A percentile compares a stretch with the other conserved stretches of the same genome.
These are phyloP conservation scores for Sporothrix sp. DNA, from an alignment of 2,329 filamentous ascomycete genomes.

Conservation along the genomic window DNA sequence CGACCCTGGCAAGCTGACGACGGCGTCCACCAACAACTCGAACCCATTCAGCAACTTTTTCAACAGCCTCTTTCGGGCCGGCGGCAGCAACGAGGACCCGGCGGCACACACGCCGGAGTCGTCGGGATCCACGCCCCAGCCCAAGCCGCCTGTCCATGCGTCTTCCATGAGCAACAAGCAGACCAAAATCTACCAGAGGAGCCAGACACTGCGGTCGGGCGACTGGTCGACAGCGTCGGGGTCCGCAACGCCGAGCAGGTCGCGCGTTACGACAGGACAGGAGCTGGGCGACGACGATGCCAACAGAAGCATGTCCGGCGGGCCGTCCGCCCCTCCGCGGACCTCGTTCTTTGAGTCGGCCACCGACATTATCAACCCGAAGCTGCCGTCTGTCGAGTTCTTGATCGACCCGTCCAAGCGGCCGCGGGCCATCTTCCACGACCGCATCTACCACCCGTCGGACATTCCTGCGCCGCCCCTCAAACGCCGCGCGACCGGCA, in stretches of 20 bases:
- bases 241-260: conserved; percentile 17
- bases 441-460: conserved; percentile 84
- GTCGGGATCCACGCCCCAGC: background rate
- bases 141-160: background rate
- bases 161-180: conserved; percentile 36
- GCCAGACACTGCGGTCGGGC: conserved; percentile 57
- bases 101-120: background rate
- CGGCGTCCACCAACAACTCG: conserved; percentile 30
- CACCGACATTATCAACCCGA: conserved; percentile 83
- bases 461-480: conserved; percentile 80
- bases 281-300: conserved; percentile 27
- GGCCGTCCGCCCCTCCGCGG: conserved; percentile 63
- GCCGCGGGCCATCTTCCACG: conserved; percentile 88
- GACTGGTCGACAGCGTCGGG: conserved; percentile 25
- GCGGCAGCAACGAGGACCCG: background rate
- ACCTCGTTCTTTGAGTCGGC: conserved; percentile 95
- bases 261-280: conserved; percentile 40
- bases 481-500: conserved; percentile 36
- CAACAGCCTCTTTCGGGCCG: conserved; percentile 43
- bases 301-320: conserved; percentile 20
- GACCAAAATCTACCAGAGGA: conserved; percentile 63
- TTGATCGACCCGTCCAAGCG: conserved; percentile 74
- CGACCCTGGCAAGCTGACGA: conserved; percentile 22
- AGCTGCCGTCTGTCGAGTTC: conserved; percentile 70
- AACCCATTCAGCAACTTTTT: conserved; percentile 53